Base-by-base conservation (phyloP, 305 asterid genomes). In the Salvia sclarea region DNA sequence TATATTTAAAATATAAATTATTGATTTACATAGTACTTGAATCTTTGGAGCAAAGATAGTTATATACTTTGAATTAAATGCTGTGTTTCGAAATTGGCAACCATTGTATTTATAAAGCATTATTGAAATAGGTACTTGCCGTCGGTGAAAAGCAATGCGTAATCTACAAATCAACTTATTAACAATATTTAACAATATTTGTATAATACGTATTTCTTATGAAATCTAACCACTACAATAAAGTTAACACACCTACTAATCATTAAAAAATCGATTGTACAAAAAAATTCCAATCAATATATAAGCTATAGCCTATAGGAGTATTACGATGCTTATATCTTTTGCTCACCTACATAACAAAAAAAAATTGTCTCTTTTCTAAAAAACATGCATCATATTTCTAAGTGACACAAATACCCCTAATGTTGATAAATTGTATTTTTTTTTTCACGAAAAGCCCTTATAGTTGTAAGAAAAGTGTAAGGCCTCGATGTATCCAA, bases 181-280 rank as follows among this genome's bases (percentile, higher is more conserved):
- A n/a, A 8, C n/a, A 33, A 33, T 33, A 5, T 7, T 33, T 33
- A 5, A 38, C 44, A 8, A 45, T 14, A 45, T 44, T 40, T 40
- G 12, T 1, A 40, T 40, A 1, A 11, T 3, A 12, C 14, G 21
- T 16, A 45, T 28, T n/a, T 43, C 20, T 43, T 44, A 5, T 17
- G 17, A 47, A 38, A 38, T 10, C 13, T 38, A 38, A 33, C 7
- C 10, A 11, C 14, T 24, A 14, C 17, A 55, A 12, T 30, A 30
- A 55, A 28, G 61, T n/a, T 55, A 55, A 58, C 28, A 12, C 53
- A 61, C 31, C 53, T 40, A 41, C 40, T 43, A 22, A 24, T 61
- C 14, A 44, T 44, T 43, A 14, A 43, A 62, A 41, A 41, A 41
- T 41, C 12, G 0, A 5, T 20, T 61, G 37, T 40, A 24, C 22